Percentiles rank a stretch among this genome's conserved stretches.
These are phyloP conservation scores for Candida buenavistaensis DNA, from an alignment of 1,139 yeast genomes.

Conservation along the genomic window DNA sequence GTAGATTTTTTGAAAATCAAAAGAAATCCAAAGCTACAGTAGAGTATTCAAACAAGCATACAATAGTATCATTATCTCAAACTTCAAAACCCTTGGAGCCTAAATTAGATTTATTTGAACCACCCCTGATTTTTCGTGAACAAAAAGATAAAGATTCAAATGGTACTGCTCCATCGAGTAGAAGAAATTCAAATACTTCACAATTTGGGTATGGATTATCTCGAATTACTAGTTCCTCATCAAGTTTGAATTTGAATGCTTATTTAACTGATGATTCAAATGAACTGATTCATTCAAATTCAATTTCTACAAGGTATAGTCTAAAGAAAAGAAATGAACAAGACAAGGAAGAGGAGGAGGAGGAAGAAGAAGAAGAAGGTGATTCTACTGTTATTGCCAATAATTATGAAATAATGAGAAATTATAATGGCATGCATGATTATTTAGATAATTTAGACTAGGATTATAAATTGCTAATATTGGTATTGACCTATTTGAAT, in stretches of 20 bases:
- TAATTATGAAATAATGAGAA: slow-evolving; percentile 13
- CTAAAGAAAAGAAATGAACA: slow-evolving; percentile 9
- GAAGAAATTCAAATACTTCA: slow-evolving; percentile 14
- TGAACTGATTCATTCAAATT: slow-evolving; percentile 4
- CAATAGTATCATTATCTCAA: slow-evolving; percentile 37
- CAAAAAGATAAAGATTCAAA: not conserved
- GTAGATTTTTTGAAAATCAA: slow-evolving; percentile 24
- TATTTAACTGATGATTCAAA: slow-evolving; percentile 41
- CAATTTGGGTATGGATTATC: slow-evolving; percentile 27
- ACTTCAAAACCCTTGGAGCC: slow-evolving; percentile 24
- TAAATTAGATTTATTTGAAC: slow-evolving; percentile 27
- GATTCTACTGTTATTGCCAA: slow-evolving; percentile 18
- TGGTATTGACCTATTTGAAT: too few relatives aligned
- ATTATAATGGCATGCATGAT: slow-evolving; percentile 24
- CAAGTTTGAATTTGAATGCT: slow-evolving; percentile 46
- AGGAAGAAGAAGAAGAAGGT: slow-evolving; percentile 16
- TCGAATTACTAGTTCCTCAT: slow-evolving; percentile 42
- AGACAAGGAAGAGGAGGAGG: slow-evolving; percentile 10
- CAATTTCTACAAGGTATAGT: slow-evolving; percentile 10
- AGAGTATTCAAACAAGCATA: slow-evolving; percentile 19
- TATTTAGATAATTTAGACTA: slow-evolving; percentile 27
- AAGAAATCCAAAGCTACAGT: slow-evolving; percentile 7
- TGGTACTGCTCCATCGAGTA: slow-evolving; percentile 1
- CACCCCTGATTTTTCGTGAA: slow-evolving; percentile 37
- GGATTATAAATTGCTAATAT: too few relatives aligned